Conservation (phyloP, 495 filamentous ascomycete species). For the Ascodesmis nigricans region DNA sequence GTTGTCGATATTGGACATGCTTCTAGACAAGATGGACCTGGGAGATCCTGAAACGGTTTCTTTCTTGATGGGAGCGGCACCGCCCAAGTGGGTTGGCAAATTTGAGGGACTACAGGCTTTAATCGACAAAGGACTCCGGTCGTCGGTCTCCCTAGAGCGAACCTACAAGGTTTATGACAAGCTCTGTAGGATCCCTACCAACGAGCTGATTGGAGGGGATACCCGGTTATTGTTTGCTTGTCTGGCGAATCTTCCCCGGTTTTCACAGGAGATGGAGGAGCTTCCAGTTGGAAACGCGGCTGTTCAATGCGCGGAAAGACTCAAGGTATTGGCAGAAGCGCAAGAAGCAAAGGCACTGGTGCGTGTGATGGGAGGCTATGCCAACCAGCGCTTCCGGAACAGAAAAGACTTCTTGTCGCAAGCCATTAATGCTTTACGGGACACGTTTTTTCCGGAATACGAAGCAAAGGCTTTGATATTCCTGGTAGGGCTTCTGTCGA, state of each 20-base stretch:
- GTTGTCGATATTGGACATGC: conserved; percentile 72
- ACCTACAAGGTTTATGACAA: conserved; percentile 59
- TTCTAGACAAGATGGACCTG: conserved; percentile 66
- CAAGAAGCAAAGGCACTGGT: conserved; percentile 38
- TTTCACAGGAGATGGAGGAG: conserved; percentile 58
- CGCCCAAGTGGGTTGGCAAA: conserved; percentile 66
- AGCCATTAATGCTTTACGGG: conserved; percentile 51
- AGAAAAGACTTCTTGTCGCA: conserved; percentile 58
- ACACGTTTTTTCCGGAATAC: conserved; percentile 58
- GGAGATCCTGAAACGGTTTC: conserved; percentile 42
- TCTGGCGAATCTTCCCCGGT: conserved; percentile 74
- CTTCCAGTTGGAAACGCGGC: conserved; percentile 31
- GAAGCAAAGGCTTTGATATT: conserved; percentile 74
- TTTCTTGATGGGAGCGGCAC: conserved; percentile 51
- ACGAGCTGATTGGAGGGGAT: conserved; percentile 58
- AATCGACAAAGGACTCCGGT: conserved; percentile 77
- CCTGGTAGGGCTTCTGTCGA: conserved; percentile 78
- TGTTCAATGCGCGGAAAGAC: conserved; percentile 38
- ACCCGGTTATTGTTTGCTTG: conserved; percentile 63
- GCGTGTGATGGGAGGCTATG: conserved; percentile 43
- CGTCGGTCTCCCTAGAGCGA: conserved; percentile 52
- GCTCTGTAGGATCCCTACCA: conserved; percentile 57
- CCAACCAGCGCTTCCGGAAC: conserved; percentile 42
- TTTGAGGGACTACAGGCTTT: conserved; percentile 75
- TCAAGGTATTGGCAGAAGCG: conserved; percentile 49